These are phyloP conservation scores for Nemania sp. DNA, from an alignment of 2,329 filamentous ascomycete species.

Conservation along the genomic window DNA sequence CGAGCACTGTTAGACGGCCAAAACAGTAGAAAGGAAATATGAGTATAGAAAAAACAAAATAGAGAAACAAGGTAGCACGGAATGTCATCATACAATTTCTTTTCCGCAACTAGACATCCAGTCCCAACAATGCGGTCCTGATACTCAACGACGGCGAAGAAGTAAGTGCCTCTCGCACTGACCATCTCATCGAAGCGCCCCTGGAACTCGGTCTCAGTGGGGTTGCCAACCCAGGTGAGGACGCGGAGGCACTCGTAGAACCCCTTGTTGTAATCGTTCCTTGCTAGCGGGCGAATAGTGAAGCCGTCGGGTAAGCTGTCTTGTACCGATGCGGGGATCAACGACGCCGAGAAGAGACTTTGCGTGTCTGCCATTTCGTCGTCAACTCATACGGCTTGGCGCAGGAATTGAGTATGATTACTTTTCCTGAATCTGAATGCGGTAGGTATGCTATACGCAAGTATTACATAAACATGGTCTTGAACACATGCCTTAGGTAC, in stretches of 20 bases:
- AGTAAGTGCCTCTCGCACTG: slow-evolving; percentile 66
- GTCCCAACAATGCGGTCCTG: slow-evolving; percentile 75
- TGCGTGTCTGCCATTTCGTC: slow-evolving; percentile 23
- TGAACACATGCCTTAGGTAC: no score
- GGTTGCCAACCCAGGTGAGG: slow-evolving; percentile 81
- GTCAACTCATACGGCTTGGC: no score
- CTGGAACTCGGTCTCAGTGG: slow-evolving; percentile 61
- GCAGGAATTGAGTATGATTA: neutral
- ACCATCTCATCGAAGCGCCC: slow-evolving; percentile 73
- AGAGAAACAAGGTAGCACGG: neutral
- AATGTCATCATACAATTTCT: slow-evolving; percentile 72
- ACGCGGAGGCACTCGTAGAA: slow-evolving; percentile 82
- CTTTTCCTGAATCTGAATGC: neutral
- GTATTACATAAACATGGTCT: no score
- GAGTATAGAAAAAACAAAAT: neutral
- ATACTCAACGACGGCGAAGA: slow-evolving; percentile 77
- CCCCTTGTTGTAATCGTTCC: slow-evolving; percentile 74
- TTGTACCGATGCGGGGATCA: slow-evolving; percentile 73
- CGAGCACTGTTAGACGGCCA: neutral
- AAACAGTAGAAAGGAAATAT: neutral
- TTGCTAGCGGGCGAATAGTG: slow-evolving; percentile 75
- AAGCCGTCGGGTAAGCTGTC: slow-evolving; percentile 75
- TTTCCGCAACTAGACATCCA: slow-evolving; percentile 80
- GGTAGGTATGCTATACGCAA: no score
- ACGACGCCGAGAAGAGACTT: slow-evolving; percentile 71